Evolutionary conservation across 2,329 filamentous ascomycete species (phyloP), one percentile per base, ranked within the genome.

Genomic region (Dichotomopilus funicola): DNA sequence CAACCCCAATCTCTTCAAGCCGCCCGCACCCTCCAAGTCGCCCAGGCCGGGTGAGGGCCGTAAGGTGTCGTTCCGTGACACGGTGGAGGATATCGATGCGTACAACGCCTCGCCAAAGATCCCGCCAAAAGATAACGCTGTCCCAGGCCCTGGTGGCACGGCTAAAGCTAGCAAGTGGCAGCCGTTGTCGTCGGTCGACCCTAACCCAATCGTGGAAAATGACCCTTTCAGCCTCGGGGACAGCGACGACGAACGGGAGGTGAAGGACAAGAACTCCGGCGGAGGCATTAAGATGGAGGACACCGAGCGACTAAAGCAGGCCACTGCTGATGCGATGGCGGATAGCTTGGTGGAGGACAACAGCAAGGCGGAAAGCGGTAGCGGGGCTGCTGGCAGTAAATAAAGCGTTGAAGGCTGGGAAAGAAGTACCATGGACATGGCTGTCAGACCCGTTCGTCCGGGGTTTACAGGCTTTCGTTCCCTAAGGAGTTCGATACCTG

Each of bases 201-300:
- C 91, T 1, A 86, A 82, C 60, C 91, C 92, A 11, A 87, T 96
- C 59, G 79, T 81, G 13, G 91, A 97, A 63, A 92, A 96, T 65
- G 94, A 99, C 67, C 94, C 94, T 0, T 99, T 99, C 73, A 96
- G 91, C 66, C 79, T 99, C 11, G 94, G 94, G 5, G 92, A 97
- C 64, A 95, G 90, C 66, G 92, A 97, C 63, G 91, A 96, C 63
- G 94, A 99, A 71, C 87, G 87, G 63, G 89, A 91, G 52, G 72
- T 76, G 12, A 94, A 91, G 73, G 78, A 80, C 45, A 85, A 85
- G 68, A 82, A 75, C 47, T 74, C 75, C 48, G 75, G 78, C 44
- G 73, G 78, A 66, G 74, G 78, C 34, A 68, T 68, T 54, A 77
- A 79, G 64, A 66, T 75, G 61, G 79, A 83, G 53, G 78, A 85